These are phyloP conservation scores for Vinca major DNA, from an alignment of 305 asterid species.

Conservation along the genomic window DNA sequence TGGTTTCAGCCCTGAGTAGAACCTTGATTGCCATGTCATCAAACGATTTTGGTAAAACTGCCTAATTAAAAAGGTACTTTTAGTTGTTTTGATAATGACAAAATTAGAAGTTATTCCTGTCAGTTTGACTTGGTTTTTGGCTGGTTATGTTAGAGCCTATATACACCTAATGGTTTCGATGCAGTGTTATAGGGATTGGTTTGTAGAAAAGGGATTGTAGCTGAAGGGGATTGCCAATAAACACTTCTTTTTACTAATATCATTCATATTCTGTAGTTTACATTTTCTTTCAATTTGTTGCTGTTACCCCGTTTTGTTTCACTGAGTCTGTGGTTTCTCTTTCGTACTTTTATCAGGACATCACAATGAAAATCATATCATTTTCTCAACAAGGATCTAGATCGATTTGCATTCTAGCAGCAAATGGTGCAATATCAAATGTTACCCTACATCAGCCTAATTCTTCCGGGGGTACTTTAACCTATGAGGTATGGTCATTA, in stretches of 20 bases:
- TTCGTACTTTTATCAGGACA: constrained; percentile 44
- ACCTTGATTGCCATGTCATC: not conserved
- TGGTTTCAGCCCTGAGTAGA: not conserved
- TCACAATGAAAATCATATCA: constrained; percentile 74
- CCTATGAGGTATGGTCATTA: constrained; percentile 55
- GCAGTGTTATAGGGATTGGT: not conserved
- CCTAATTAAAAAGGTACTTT: not conserved
- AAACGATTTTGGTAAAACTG: not conserved
- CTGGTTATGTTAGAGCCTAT: not conserved
- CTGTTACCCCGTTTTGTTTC: constrained; percentile 7
- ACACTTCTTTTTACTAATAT: constrained; percentile 1
- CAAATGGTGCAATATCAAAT: constrained; percentile 78
- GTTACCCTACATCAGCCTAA: constrained; percentile 79
- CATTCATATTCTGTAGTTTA: not conserved
- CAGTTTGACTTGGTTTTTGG: not conserved
- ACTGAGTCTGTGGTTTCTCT: constrained; percentile 8
- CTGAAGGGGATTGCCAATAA: not conserved
- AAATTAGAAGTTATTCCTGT: not conserved
- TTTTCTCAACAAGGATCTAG: constrained; percentile 85
- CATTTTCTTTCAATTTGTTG: not conserved
- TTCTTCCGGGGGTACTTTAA: constrained; percentile 92
- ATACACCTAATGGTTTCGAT: not conserved
- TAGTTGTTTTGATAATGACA: not conserved
- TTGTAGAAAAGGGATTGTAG: constrained; percentile 3
- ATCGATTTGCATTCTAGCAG: constrained; percentile 91